These are phyloP conservation scores for Podaxis carcinomalis DNA, from an alignment of 768 basidiomycete genomes.

Conservation along the genomic window DNA sequence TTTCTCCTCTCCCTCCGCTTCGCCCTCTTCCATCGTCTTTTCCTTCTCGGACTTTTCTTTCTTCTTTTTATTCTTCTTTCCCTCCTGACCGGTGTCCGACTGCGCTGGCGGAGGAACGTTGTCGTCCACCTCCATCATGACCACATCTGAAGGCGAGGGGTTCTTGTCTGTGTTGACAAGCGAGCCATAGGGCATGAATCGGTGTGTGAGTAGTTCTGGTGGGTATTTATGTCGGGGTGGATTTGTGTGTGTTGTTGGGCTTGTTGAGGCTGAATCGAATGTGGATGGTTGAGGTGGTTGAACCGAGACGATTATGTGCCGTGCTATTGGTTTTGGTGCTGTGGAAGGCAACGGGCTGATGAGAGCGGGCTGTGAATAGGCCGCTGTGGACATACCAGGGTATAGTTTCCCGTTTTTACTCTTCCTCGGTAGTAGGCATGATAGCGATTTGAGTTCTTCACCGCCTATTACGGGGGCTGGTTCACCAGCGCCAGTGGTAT, in stretches of 20 bases:
- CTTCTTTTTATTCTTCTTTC: not conserved
- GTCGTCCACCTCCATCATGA: slow-evolving; percentile 3
- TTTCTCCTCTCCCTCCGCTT: slow-evolving; percentile 19
- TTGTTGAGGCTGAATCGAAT: slow-evolving; percentile 18
- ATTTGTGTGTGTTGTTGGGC: slow-evolving; percentile 33
- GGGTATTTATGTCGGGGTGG: slow-evolving; percentile 57
- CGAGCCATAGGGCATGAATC: slow-evolving; percentile 62
- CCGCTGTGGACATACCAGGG: slow-evolving; percentile 35
- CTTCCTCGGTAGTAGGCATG: slow-evolving; percentile 63
- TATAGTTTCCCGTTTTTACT: slow-evolving; percentile 57
- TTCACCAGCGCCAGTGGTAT: slow-evolving; percentile 13
- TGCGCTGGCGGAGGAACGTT: not conserved
- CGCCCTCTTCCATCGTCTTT: slow-evolving; percentile 20
- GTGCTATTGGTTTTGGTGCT: slow-evolving; percentile 60
- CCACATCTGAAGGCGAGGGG: slow-evolving; percentile 9
- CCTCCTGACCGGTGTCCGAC: not conserved
- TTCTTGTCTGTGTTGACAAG: slow-evolving; percentile 16
- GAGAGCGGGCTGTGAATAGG: not conserved
- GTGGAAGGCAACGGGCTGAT: not conserved
- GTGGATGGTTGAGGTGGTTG: slow-evolving; percentile 36
- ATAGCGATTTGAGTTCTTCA: slow-evolving; percentile 58
- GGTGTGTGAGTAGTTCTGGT: slow-evolving; percentile 55
- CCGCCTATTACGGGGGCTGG: slow-evolving; percentile 33
- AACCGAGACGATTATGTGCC: slow-evolving; percentile 55
- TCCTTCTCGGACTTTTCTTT: slow-evolving; percentile 12